phyloP scores from a whole-genome alignment of 495 filamentous ascomycete genomes.

The Aspergillus carlsbadensis region DNA sequence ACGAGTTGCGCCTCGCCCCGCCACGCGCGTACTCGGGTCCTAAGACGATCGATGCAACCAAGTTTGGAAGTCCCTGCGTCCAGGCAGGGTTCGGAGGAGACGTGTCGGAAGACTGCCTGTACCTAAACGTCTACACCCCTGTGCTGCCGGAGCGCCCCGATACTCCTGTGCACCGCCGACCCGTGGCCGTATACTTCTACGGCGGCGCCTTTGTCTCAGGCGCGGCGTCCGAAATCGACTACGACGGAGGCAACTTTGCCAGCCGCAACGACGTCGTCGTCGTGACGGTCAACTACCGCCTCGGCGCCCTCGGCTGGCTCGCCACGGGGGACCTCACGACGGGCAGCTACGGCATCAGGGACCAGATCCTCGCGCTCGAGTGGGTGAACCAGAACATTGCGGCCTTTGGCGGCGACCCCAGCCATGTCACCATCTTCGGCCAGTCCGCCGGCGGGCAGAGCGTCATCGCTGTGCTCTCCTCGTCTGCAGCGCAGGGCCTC shows the following conservation, averaged over 20 bases:
- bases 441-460: slow-evolving; percentile 57
- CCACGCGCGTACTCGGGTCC: slow-evolving; percentile 40
- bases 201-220: slow-evolving; percentile 47
- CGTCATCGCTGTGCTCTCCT: slow-evolving; percentile 50
- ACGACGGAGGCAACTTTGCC: slow-evolving; percentile 46
- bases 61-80: slow-evolving; percentile 41
- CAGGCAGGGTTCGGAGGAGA: slow-evolving; percentile 28
- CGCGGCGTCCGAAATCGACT: slow-evolving; percentile 33
- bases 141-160: slow-evolving; percentile 12
- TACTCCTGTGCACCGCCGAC: slow-evolving; percentile 14
- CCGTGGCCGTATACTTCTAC: slow-evolving; percentile 45
- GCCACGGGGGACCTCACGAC: slow-evolving; percentile 29
- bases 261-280: slow-evolving; percentile 47
- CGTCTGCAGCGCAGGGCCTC: slow-evolving; percentile 27
- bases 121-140: slow-evolving; percentile 38
- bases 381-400: slow-evolving; percentile 54
- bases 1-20: slow-evolving; percentile 42
- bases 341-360: slow-evolving; percentile 38
- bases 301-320: slow-evolving; percentile 43
- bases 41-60: slow-evolving; percentile 40
- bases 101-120: slow-evolving; percentile 45
- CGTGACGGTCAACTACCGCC: slow-evolving; percentile 49
- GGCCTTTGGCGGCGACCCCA: slow-evolving; percentile 50
- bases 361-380: slow-evolving; percentile 42
- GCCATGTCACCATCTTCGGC: slow-evolving; percentile 49